Evolutionary conservation across 805 yeast species (phyloP).

Genomic region (Starmerella etchellsii): DNA sequence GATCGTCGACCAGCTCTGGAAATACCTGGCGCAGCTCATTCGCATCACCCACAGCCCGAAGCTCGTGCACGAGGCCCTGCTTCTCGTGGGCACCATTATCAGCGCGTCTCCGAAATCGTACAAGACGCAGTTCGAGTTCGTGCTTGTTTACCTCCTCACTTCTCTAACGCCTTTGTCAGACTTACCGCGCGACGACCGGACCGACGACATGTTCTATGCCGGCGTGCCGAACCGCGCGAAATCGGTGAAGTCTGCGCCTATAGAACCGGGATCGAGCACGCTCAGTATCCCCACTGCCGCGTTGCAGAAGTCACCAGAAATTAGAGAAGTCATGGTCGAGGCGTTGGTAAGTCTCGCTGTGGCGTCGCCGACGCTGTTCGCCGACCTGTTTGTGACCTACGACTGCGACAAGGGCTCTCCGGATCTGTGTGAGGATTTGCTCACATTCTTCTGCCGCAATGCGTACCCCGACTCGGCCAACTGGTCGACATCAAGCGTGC

Average conservation of each 20-base stretch:
- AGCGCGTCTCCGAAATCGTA: slow-evolving; percentile 52
- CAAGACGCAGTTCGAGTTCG: slow-evolving; percentile 64
- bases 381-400: slow-evolving; percentile 62
- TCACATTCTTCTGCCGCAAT: slow-evolving; percentile 60
- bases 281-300: slow-evolving; percentile 17
- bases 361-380: slow-evolving; percentile 55
- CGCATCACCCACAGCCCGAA: slow-evolving; percentile 46
- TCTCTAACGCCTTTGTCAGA: slow-evolving; percentile 28
- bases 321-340: slow-evolving; percentile 72
- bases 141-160: slow-evolving; percentile 30
- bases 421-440: slow-evolving; percentile 54
- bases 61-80: slow-evolving; percentile 61
- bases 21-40: slow-evolving; percentile 66
- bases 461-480: slow-evolving; percentile 78
- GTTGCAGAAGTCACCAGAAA: slow-evolving; percentile 24
- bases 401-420: slow-evolving; percentile 85
- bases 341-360: slow-evolving; percentile 51
- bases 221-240: slow-evolving; percentile 29
- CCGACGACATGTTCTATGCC: slow-evolving; percentile 30
- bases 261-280: slow-evolving; percentile 21
- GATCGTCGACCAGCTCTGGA: slow-evolving; percentile 65
- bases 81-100: slow-evolving; percentile 58
- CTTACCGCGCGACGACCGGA: slow-evolving; percentile 29
- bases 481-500: slow-evolving; percentile 70
- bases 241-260: slow-evolving; percentile 46